Conservation (phyloP, 345 rosid genomes). For the Linum tenue region DNA sequence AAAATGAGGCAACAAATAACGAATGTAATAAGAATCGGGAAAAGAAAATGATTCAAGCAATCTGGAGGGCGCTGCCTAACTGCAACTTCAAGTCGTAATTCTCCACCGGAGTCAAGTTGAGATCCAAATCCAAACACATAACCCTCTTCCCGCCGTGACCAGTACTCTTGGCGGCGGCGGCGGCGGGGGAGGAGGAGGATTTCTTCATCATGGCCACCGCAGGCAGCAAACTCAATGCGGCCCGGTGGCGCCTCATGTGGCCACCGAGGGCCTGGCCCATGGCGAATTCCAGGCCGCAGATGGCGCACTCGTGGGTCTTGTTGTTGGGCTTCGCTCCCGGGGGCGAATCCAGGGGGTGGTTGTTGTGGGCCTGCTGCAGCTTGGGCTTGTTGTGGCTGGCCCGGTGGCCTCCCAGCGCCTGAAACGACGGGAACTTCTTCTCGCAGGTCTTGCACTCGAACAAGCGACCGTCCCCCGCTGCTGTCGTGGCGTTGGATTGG, state of each 20-base stretch:
- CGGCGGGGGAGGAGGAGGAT: not conserved
- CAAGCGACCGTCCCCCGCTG: slow-evolving; percentile 18
- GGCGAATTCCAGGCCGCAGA: not conserved
- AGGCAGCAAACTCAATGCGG: not conserved
- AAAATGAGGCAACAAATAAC: not conserved
- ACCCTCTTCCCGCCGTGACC: not conserved
- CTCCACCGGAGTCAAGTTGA: not conserved
- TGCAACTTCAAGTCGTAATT: slow-evolving; percentile 2
- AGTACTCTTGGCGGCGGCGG: not conserved
- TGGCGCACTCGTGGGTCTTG: not conserved
- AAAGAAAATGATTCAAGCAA: no score
- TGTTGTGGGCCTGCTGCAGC: not conserved
- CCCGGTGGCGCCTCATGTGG: slow-evolving; percentile 3
- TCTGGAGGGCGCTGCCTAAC: not conserved
- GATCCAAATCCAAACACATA: not conserved
- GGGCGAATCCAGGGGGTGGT: not conserved
- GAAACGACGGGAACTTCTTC: slow-evolving; percentile 63
- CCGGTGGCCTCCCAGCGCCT: slow-evolving; percentile 88
- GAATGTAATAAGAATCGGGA: no score
- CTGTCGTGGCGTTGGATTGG: not conserved
- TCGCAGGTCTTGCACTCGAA: slow-evolving; percentile 86
- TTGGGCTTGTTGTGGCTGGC: slow-evolving; percentile 75
- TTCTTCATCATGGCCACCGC: not conserved
- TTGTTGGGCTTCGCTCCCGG: not conserved
- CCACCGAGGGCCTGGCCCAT: slow-evolving; percentile 4